Evolutionary conservation across 805 yeast genomes (phyloP).

Genomic region (Yarrowia sp.): DNA sequence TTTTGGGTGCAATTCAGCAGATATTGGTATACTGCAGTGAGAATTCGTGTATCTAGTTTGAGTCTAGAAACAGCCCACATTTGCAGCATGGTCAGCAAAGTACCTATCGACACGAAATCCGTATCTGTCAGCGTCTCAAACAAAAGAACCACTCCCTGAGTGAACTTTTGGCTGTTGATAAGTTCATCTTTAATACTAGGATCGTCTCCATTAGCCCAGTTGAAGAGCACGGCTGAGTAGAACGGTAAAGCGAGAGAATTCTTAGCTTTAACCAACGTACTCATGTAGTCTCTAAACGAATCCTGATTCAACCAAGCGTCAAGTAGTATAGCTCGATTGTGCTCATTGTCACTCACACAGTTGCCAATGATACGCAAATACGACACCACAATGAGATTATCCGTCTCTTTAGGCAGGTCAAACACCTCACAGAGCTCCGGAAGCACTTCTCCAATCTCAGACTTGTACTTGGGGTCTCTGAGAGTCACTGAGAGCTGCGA

Average conservation of each 20-base stretch:
- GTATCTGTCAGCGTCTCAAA: background rate
- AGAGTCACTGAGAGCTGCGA: background rate
- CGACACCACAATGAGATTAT: background rate
- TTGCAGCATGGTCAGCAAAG: conserved; percentile 8
- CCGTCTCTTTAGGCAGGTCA: background rate
- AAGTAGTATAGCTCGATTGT: background rate
- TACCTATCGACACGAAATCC: background rate
- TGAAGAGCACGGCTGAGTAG: conserved; percentile 9
- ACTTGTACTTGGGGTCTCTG: background rate
- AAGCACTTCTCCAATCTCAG: background rate
- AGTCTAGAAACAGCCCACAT: background rate
- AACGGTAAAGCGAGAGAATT: background rate
- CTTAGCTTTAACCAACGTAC: background rate
- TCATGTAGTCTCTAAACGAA: conserved; percentile 2
- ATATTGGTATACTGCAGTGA: background rate
- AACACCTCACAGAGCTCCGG: conserved; percentile 13
- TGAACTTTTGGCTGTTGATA: background rate
- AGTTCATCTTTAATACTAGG: background rate
- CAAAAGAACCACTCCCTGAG: background rate
- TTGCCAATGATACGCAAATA: conserved; percentile 13
- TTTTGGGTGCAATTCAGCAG: background rate
- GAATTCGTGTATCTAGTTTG: background rate
- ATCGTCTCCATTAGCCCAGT: conserved; percentile 21
- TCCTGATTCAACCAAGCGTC: conserved; percentile 1
- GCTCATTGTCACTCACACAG: conserved; percentile 5